Evolutionary conservation across 805 yeast species (phyloP).

Genomic region (Saccharomyces cerevisiae): DNA sequence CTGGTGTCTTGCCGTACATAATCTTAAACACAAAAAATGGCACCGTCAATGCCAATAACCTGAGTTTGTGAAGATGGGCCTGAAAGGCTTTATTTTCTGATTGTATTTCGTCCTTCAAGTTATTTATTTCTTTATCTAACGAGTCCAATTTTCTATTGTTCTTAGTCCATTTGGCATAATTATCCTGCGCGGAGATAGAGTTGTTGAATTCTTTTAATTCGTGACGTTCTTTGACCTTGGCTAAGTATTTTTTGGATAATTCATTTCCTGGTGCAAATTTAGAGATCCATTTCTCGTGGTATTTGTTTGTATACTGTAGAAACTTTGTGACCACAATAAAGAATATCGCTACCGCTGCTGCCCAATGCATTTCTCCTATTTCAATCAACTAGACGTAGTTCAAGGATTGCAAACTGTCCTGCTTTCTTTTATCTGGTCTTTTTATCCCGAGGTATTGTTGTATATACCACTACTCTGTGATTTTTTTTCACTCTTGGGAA

Average conservation of each 20-base stretch:
- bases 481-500: neutral
- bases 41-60: constrained; percentile 22
- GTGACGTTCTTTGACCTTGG: constrained; percentile 38
- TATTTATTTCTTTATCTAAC: constrained; percentile 43
- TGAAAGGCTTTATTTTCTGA: constrained; percentile 5
- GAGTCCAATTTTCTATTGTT: constrained; percentile 64
- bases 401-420: neutral
- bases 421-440: neutral
- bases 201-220: constrained; percentile 46
- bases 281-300: constrained; percentile 18
- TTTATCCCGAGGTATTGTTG: neutral
- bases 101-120: constrained; percentile 34
- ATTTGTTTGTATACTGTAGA: constrained; percentile 17
- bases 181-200: constrained; percentile 75
- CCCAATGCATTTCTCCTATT: constrained; percentile 8
- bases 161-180: constrained; percentile 94
- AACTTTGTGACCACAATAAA: constrained; percentile 17
- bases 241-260: constrained; percentile 24
- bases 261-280: constrained; percentile 17
- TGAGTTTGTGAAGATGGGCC: constrained; percentile 12
- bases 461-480: neutral
- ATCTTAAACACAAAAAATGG: constrained; percentile 28
- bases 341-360: constrained; percentile 11
- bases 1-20: constrained; percentile 28
- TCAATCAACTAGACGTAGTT: neutral